These are phyloP conservation scores for Syzygium jambos DNA, from an alignment of 345 rosid species.

Conservation along the genomic window DNA sequence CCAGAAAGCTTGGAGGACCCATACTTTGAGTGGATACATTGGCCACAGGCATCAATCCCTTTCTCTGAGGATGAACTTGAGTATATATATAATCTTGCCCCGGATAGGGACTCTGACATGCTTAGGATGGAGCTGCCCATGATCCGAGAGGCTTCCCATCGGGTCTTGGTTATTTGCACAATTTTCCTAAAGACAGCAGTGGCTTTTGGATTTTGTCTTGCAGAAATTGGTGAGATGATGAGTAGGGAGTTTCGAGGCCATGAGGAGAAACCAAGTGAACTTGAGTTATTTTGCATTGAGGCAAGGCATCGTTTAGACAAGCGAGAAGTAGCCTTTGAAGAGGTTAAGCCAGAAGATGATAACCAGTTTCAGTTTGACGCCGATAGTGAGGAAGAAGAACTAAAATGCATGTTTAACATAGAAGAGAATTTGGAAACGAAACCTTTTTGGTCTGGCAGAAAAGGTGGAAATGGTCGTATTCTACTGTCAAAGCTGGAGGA, in stretches of 20 bases:
- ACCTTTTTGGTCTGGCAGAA: not conserved
- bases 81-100: conserved; percentile 25
- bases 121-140: conserved; percentile 32
- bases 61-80: conserved; percentile 34
- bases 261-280: conserved; percentile 30
- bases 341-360: conserved; percentile 5
- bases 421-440: conserved; percentile 2
- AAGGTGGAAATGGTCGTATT: conserved; percentile 7
- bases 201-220: conserved; percentile 24
- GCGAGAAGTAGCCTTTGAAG: not conserved
- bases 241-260: conserved; percentile 32
- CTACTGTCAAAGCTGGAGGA: conserved; percentile 41
- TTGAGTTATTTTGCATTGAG: conserved; percentile 30
- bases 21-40: conserved; percentile 38
- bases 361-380: conserved; percentile 31
- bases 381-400: conserved; percentile 22
- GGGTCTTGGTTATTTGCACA: conserved; percentile 29
- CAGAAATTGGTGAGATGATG: conserved; percentile 43
- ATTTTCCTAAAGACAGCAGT: conserved; percentile 30
- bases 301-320: conserved; percentile 17
- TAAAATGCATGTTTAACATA: conserved; percentile 7
- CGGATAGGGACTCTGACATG: conserved; percentile 30
- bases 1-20: conserved; percentile 41
- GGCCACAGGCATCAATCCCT: conserved; percentile 45
- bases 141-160: conserved; percentile 30